phyloP scores from a whole-genome alignment of 371 early-diverging fungal genomes.

The Dichotomocladium elegans region DNA sequence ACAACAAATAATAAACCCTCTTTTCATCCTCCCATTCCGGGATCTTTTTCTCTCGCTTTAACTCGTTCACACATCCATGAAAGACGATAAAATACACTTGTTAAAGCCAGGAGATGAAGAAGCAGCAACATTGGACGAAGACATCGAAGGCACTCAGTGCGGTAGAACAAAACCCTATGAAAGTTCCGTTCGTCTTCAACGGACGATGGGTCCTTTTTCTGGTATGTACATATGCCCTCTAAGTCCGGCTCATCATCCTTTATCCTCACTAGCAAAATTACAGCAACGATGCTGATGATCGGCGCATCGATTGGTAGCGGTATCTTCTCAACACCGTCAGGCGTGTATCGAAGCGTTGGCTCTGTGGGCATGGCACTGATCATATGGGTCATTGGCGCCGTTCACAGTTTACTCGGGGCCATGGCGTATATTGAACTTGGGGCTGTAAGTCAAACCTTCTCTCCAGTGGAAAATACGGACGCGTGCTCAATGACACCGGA shows the following conservation, averaged over 20 bases:
- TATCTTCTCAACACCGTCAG: constrained; percentile 30
- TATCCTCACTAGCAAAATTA: neutral
- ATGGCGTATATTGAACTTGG: constrained; percentile 30
- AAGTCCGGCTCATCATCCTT: neutral
- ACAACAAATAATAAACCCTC: too few relatives aligned
- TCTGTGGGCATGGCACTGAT: constrained; percentile 36
- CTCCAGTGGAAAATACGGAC: too few relatives aligned
- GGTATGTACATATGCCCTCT: neutral
- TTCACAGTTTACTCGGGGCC: constrained; percentile 21
- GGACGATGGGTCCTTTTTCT: neutral
- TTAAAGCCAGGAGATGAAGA: too few relatives aligned
- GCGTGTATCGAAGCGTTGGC: constrained; percentile 19
- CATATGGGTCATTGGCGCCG: constrained; percentile 24
- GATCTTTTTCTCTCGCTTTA: neutral
- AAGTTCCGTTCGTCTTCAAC: neutral
- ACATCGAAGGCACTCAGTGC: neutral
- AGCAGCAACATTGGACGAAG: neutral
- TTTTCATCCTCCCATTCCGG: neutral
- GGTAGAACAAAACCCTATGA: neutral
- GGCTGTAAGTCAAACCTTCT: constrained; percentile 7
- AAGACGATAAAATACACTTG: too few relatives aligned
- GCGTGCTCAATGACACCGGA: too few relatives aligned
- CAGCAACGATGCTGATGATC: neutral
- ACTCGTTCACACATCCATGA: neutral
- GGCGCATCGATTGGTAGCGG: constrained; percentile 28